These are phyloP conservation scores for Zangia roseola DNA, from an alignment of 768 basidiomycete species.

Conservation along the genomic window DNA sequence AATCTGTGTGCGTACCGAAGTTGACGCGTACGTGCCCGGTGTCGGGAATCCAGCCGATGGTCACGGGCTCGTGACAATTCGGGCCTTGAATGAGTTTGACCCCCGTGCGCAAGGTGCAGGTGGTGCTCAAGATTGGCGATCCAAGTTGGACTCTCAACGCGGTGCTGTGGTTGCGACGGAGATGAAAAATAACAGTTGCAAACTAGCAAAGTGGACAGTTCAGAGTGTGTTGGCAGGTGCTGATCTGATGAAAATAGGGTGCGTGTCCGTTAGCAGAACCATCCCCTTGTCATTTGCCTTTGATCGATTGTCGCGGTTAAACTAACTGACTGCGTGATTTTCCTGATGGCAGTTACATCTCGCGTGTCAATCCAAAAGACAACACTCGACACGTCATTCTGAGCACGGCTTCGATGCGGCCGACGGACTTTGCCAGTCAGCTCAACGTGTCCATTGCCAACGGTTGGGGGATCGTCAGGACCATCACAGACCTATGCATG, in stretches of 20 bases:
- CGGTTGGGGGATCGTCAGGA: slow-evolving; percentile 98
- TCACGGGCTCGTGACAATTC: slow-evolving; percentile 84
- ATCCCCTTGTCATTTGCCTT: neutral
- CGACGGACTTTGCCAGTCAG: slow-evolving; percentile 90
- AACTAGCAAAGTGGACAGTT: slow-evolving; percentile 96
- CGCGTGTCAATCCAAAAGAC: slow-evolving; percentile 90
- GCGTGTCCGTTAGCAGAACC: slow-evolving; percentile 28
- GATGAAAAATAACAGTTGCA: slow-evolving; percentile 99
- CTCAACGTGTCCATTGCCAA: slow-evolving; percentile 94
- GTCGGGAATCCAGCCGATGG: slow-evolving; percentile 63
- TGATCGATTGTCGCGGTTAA: neutral
- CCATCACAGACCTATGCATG: slow-evolving; percentile 90
- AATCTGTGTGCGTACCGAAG: slow-evolving; percentile 93
- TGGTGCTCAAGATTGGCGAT: slow-evolving; percentile 97
- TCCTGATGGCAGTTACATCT: slow-evolving; percentile 71
- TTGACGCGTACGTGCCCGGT: slow-evolving; percentile 79
- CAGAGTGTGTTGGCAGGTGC: slow-evolving; percentile 94
- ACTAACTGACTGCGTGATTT: slow-evolving; percentile 9
- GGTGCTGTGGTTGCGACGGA: slow-evolving; percentile 98
- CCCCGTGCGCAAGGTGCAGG: slow-evolving; percentile 85
- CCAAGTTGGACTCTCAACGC: slow-evolving; percentile 93
- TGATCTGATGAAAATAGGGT: slow-evolving; percentile 97
- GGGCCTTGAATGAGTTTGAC: slow-evolving; percentile 97
- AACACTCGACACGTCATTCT: slow-evolving; percentile 94
- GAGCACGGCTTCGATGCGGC: slow-evolving; percentile 92